Evolutionary conservation across 345 rosid species (phyloP).

Genomic region (Theobroma cacao): DNA sequence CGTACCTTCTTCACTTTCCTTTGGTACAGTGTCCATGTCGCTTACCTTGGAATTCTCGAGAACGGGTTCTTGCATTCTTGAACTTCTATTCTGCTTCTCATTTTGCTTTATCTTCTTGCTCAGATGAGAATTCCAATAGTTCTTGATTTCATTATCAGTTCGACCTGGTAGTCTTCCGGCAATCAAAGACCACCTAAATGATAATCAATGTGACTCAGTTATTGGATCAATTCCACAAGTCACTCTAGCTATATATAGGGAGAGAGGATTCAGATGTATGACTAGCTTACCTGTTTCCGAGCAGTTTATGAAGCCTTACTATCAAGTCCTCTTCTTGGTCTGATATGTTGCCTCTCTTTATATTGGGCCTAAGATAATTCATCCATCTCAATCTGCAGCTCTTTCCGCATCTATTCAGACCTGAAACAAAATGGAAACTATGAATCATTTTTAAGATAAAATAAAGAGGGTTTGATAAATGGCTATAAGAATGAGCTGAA

Average conservation of each 20-base stretch:
- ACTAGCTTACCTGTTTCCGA: constrained; percentile 46
- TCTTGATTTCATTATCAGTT: constrained; percentile 53
- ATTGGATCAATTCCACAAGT: neutral
- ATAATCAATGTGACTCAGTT: neutral
- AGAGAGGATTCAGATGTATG: neutral
- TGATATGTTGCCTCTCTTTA: constrained; percentile 55
- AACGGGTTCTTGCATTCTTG: neutral
- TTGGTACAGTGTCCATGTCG: neutral
- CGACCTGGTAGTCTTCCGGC: constrained; percentile 59
- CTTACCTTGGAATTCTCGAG: neutral
- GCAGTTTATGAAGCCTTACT: constrained; percentile 50
- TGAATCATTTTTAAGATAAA: neutral
- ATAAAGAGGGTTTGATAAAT: neutral
- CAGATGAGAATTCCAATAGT: constrained; percentile 57
- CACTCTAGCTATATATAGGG: neutral
- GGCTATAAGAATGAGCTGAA: neutral
- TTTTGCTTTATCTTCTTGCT: constrained; percentile 38
- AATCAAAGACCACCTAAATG: constrained; percentile 52
- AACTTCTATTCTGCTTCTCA: constrained; percentile 17
- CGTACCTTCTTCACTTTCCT: constrained; percentile 10
- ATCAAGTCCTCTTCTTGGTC: constrained; percentile 59
- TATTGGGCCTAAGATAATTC: constrained; percentile 59
- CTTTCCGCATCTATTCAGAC: constrained; percentile 48
- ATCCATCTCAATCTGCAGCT: constrained; percentile 63
- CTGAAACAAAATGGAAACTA: constrained; percentile 20